Percentiles rank a stretch among this genome's conserved stretches.
Evolutionary conservation across 495 filamentous ascomycete species (phyloP).

Genomic region (Durotheca rogersii): DNA sequence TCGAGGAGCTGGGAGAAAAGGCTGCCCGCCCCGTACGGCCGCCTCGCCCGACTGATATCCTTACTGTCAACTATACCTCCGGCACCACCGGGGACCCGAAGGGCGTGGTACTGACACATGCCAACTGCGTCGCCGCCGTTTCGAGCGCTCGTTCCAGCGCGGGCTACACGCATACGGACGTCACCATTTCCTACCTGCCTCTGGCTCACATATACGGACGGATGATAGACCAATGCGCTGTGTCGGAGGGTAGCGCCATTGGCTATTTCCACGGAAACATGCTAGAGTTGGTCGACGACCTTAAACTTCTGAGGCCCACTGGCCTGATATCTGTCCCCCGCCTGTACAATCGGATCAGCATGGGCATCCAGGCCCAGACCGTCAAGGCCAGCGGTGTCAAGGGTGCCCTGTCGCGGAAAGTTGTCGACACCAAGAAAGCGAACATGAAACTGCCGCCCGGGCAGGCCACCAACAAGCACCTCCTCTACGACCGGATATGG

Average conservation of each 20-base stretch:
- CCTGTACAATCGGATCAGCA: slow-evolving; percentile 88
- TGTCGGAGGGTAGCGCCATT: slow-evolving; percentile 73
- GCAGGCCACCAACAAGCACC: slow-evolving; percentile 76
- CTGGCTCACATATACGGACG: slow-evolving; percentile 94
- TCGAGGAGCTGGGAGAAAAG: slow-evolving; percentile 72
- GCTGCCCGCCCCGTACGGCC: slow-evolving; percentile 65
- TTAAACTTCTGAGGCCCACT: slow-evolving; percentile 83
- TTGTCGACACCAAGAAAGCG: slow-evolving; percentile 77
- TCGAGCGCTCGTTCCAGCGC: slow-evolving; percentile 56
- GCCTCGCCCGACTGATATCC: slow-evolving; percentile 71
- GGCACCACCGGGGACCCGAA: slow-evolving; percentile 95
- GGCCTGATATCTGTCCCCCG: slow-evolving; percentile 86
- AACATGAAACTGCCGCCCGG: slow-evolving; percentile 68
- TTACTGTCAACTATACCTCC: slow-evolving; percentile 98
- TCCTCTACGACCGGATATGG: slow-evolving; percentile 91
- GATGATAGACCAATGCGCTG: slow-evolving; percentile 70
- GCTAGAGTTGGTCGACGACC: slow-evolving; percentile 79
- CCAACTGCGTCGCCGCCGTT: slow-evolving; percentile 73
- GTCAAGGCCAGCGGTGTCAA: slow-evolving; percentile 77
- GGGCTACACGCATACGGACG: slow-evolving; percentile 54
- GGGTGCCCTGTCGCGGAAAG: slow-evolving; percentile 76
- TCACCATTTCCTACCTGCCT: slow-evolving; percentile 82
- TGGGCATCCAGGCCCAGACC: slow-evolving; percentile 74
- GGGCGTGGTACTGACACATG: slow-evolving; percentile 85
- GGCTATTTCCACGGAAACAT: slow-evolving; percentile 97